phyloP scores from a whole-genome alignment of 2,329 filamentous ascomycete genomes.

The Aspergillus chevalieri region DNA sequence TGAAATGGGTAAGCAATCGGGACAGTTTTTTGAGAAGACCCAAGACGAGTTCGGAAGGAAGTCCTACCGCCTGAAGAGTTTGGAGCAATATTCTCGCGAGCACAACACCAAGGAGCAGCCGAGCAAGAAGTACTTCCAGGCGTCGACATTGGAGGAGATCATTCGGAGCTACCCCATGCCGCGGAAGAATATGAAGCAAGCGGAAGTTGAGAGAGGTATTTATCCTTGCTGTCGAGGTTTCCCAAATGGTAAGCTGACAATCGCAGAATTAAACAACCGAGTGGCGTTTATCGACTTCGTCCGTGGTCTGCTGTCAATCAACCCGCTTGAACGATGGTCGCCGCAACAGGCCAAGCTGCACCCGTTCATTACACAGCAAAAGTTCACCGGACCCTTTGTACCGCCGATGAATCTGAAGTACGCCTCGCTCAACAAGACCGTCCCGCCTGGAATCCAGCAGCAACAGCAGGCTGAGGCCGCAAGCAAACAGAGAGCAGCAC shows the following conservation, averaged over 20 bases:
- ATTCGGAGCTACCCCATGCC: conserved; percentile 98
- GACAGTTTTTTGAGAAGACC: conserved; percentile 92
- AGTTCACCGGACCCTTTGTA: conserved; percentile 92
- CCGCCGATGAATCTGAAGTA: conserved; percentile 95
- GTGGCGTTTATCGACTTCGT: conserved; percentile 98
- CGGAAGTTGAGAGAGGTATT: conserved; percentile 90
- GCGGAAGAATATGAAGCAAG: conserved; percentile 97
- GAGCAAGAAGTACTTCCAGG: conserved; percentile 99
- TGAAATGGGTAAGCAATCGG: conserved; percentile 95
- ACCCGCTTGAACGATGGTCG: conserved; percentile 93
- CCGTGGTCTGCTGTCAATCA: conserved; percentile 84
- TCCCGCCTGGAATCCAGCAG: conserved; percentile 87
- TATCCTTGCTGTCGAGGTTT: conserved; percentile 1
- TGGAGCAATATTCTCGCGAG: conserved; percentile 96
- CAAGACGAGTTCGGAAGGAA: conserved; percentile 88
- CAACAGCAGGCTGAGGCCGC: conserved; percentile 91
- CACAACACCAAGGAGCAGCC: conserved; percentile 96
- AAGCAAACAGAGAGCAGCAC: conserved; percentile 77
- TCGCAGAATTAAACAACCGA: conserved; percentile 92
- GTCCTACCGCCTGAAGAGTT: conserved; percentile 86
- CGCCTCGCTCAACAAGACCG: conserved; percentile 75
- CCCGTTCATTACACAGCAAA: conserved; percentile 97
- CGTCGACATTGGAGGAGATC: conserved; percentile 88
- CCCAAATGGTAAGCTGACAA: conserved; percentile 13
- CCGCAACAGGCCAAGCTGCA: conserved; percentile 96